Evolutionary conservation across 305 asterid genomes (phyloP), one percentile per base, ranked within the genome.

Genomic region (Petunia hybrid): DNA sequence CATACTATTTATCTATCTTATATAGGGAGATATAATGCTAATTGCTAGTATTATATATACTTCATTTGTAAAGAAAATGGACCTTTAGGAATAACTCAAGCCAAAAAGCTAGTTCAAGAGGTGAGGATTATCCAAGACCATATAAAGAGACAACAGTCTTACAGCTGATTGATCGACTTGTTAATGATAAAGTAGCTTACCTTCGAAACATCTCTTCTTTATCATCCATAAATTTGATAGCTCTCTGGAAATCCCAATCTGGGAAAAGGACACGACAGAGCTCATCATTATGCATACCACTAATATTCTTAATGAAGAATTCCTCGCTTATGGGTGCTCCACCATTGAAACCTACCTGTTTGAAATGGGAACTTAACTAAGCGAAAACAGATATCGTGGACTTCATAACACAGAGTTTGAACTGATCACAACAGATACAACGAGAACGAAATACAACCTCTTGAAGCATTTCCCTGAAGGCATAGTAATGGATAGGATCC

Each of bases 391-490:
- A 48, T 48, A 59, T 22, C 36, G 42, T 70, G 2, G 42, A 70
- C 10, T 22, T 46, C 77, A 31, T 70, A 8, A 41, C 10, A 9
- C 77, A 45, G 41, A 45, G 60, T 70, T 70, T 16, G 42, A 69
- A 9, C 40, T 70, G 77, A 70, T 5, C 38, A 38, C 48, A 46
- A 56, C 60, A 70, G 42, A 46, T 51, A 46, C 56, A 70, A 39
- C 51, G 56, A 59, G 13, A 75, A 67, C 46, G 22, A 8, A 57
- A 13, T 8, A 43, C 61, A 69, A 90, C 95, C 94, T 92, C 97
- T 90, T 85, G 95, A 88, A 93, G 94, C 98, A 94, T 94, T 86
- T 91, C 93, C 76, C 91, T 86, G 83, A 91, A 92, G 86, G 98
- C 97, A 71, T 86, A 62, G 83, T 90, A 91, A 84, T 91, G 98